Percentiles rank a stretch among this genome's conserved stretches.
Evolutionary conservation across 192 early-diverging fungal species (phyloP).

Genomic region (Phlyctochytrium planicorne): DNA sequence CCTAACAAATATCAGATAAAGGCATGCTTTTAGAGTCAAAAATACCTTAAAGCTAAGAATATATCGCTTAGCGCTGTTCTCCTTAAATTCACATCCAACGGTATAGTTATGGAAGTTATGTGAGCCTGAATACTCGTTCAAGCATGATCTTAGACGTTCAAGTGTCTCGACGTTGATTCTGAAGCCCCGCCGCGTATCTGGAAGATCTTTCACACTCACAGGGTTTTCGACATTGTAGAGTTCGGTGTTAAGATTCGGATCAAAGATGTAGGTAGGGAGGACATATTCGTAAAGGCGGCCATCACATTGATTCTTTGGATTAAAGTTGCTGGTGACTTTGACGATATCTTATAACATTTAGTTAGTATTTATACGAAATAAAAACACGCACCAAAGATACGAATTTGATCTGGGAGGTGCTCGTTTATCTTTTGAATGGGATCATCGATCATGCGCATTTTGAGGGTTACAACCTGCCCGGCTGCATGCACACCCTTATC

Average conservation of each 20-base stretch:
- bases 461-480: slow-evolving; percentile 90
- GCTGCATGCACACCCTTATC: slow-evolving; percentile 99
- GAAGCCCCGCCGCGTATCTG: slow-evolving; percentile 45
- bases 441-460: slow-evolving; percentile 78
- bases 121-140: slow-evolving; percentile 74
- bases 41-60: slow-evolving; percentile 78
- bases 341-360: slow-evolving; percentile 47
- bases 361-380: neutral
- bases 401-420: slow-evolving; percentile 82
- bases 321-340: slow-evolving; percentile 75
- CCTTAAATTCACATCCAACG: slow-evolving; percentile 71
- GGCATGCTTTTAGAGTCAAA: slow-evolving; percentile 19
- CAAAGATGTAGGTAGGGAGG: slow-evolving; percentile 86
- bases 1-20: slow-evolving; percentile 23
- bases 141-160: slow-evolving; percentile 60
- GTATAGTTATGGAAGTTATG: slow-evolving; percentile 98
- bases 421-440: slow-evolving; percentile 79
- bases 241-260: slow-evolving; percentile 26
- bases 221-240: neutral
- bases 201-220: slow-evolving; percentile 31
- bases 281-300: slow-evolving; percentile 96
- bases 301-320: slow-evolving; percentile 89
- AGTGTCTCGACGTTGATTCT: slow-evolving; percentile 64
- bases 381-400: slow-evolving; percentile 70
- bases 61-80: slow-evolving; percentile 74